Percentiles rank a stretch among this genome's conserved stretches.
Evolutionary conservation across 2,329 filamentous ascomycete genomes (phyloP).

Genomic region (Colletotrichum melonis): DNA sequence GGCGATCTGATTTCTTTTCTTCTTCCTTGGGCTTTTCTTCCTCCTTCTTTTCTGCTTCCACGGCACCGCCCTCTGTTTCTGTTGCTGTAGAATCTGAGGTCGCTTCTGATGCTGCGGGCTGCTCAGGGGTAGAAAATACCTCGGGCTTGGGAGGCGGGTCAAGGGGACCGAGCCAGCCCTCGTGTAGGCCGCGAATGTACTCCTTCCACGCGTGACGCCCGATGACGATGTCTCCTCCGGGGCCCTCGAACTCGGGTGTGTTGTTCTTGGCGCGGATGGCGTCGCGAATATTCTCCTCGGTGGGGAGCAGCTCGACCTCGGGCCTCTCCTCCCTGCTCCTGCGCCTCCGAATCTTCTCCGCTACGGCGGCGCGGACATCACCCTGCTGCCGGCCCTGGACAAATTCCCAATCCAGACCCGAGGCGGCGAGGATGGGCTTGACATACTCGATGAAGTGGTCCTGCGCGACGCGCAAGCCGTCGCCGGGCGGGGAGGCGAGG

Average conservation of each 20-base stretch:
- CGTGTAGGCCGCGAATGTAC: constrained; percentile 91
- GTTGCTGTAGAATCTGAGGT: constrained; percentile 40
- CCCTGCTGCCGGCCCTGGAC: constrained; percentile 92
- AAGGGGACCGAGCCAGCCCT: constrained; percentile 94
- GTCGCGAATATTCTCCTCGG: constrained; percentile 71
- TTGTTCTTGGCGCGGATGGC: constrained; percentile 73
- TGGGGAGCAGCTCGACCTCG: constrained; percentile 58
- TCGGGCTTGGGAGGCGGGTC: constrained; percentile 64
- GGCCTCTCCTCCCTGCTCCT: constrained; percentile 68
- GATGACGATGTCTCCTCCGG: constrained; percentile 87
- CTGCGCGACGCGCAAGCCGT: constrained; percentile 85
- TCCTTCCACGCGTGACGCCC: constrained; percentile 98
- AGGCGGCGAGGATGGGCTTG: constrained; percentile 90
- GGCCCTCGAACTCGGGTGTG: constrained; percentile 77
- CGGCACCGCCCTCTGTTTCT: constrained; percentile 35
- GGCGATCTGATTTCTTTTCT: constrained; percentile 67
- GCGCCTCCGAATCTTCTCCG: constrained; percentile 84
- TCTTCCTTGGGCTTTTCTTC: constrained; percentile 56
- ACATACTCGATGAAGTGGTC: constrained; percentile 97
- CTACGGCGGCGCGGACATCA: constrained; percentile 88
- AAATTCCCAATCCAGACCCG: constrained; percentile 95
- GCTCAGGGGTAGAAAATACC: constrained; percentile 40
- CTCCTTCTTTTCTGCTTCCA: constrained; percentile 38
- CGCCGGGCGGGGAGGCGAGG: constrained; percentile 86
- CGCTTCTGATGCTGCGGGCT: not conserved